phyloP scores from a whole-genome alignment of 306 rosid genomes.

The Cucumis hystrix region DNA sequence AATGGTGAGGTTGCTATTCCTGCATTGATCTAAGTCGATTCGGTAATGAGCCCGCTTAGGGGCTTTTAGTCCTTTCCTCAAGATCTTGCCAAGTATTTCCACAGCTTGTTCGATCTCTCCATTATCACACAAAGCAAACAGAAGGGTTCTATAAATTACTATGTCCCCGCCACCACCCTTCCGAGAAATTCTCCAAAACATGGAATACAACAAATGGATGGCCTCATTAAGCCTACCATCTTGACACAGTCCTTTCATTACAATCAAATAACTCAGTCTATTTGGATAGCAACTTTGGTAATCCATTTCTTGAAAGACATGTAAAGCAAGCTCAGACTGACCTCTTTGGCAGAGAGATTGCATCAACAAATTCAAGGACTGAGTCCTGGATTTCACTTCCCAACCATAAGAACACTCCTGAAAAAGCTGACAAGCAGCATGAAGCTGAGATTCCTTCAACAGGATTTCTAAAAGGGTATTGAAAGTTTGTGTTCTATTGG shows the following conservation, averaged over 20 bases:
- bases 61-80: conserved; percentile 27
- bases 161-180: conserved; percentile 38
- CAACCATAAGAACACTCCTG: conserved; percentile 21
- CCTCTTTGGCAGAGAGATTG: conserved; percentile 19
- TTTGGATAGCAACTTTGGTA: conserved; percentile 23
- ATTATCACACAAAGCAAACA: conserved; percentile 23
- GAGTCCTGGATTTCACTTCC: conserved; percentile 25
- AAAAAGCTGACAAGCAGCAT: conserved; percentile 22
- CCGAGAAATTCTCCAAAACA: conserved; percentile 39
- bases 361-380: conserved; percentile 27
- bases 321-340: conserved; percentile 23
- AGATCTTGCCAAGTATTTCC: conserved; percentile 31
- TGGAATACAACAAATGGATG: conserved; percentile 28
- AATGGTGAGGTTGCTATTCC: neutral
- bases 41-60: conserved; percentile 11
- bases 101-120: conserved; percentile 25
- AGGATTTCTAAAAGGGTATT: conserved; percentile 27
- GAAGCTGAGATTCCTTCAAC: conserved; percentile 23
- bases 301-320: conserved; percentile 30
- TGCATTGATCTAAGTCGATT: conserved; percentile 9
- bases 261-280: conserved; percentile 24
- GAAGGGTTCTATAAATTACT: conserved; percentile 20
- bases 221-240: conserved; percentile 29
- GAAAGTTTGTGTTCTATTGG: conserved; percentile 30
- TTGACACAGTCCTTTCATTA: conserved; percentile 30